A percentile compares a stretch with the other conserved stretches of the same genome.
phyloP scores from a whole-genome alignment of 176 grass and related monocot genomes.

The Neostapfia colusana region DNA sequence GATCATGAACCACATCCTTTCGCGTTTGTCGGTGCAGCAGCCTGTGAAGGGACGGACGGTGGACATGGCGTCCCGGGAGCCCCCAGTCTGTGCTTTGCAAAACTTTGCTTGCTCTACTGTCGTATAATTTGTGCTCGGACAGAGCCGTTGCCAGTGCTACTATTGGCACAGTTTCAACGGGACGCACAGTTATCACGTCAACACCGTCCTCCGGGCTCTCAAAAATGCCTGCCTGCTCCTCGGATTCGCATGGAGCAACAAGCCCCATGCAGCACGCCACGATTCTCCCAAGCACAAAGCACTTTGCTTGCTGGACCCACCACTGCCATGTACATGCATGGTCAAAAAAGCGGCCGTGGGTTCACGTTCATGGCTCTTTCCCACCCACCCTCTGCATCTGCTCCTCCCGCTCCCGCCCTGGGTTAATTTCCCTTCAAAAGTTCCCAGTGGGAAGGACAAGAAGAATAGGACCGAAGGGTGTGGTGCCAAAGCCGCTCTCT shows the following conservation, averaged over 20 bases:
- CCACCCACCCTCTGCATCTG: not conserved
- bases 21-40: not conserved
- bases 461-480: conserved; percentile 4
- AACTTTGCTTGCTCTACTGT: not conserved
- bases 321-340: not conserved
- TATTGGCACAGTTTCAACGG: not conserved
- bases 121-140: not conserved
- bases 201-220: not conserved
- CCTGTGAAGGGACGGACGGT: not conserved
- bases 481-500: conserved; percentile 31
- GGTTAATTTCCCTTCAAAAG: conserved; percentile 33
- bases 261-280: not conserved
- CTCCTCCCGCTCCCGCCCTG: conserved; percentile 33
- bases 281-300: conserved; percentile 33
- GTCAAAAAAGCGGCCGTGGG: conserved; percentile 20
- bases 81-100: not conserved
- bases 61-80: not conserved
- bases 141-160: not conserved
- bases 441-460: conserved; percentile 9
- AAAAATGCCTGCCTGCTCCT: not conserved
- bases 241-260: conserved; percentile 12
- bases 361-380: not conserved
- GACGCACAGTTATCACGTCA: not conserved
- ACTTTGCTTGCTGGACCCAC: not conserved
- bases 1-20: not conserved